These are phyloP conservation scores for Mycena epipterygia DNA, from an alignment of 768 basidiomycete species.

Conservation along the genomic window DNA sequence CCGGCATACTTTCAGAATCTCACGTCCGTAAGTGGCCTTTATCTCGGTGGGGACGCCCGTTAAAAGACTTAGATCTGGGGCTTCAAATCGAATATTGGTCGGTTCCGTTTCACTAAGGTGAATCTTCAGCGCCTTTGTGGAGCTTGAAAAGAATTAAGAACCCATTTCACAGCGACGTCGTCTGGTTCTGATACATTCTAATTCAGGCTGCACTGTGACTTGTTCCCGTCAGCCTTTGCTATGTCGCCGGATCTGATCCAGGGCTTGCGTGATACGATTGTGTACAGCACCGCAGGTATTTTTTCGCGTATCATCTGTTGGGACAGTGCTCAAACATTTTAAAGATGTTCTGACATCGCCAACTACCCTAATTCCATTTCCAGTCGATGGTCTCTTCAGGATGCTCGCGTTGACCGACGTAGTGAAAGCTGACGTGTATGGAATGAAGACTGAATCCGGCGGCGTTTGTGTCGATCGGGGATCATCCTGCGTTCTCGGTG, in stretches of 20 bases:
- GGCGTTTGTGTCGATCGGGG: slow-evolving; percentile 3
- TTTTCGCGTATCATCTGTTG: background rate
- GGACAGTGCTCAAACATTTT: background rate
- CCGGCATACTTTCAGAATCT: background rate
- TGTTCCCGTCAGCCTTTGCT: background rate
- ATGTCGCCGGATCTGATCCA: background rate
- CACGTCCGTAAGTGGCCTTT: background rate
- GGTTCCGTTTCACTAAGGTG: background rate
- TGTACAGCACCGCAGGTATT: background rate
- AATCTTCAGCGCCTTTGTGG: background rate
- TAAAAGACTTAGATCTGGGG: background rate
- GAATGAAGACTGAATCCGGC: background rate
- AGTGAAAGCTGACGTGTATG: background rate
- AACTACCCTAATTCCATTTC: background rate
- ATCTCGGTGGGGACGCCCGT: background rate
- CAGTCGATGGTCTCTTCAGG: background rate
- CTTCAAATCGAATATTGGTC: slow-evolving; percentile 7
- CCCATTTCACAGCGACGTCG: background rate
- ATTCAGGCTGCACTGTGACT: slow-evolving; percentile 12
- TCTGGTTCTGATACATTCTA: background rate
- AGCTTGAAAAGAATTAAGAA: background rate
- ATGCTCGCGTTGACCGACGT: background rate
- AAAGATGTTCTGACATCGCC: slow-evolving; percentile 1
- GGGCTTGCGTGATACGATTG: background rate
- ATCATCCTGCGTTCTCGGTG: background rate